Percentiles rank a stretch among this genome's conserved stretches.
These are phyloP conservation scores for Fusarium equiseti DNA, from an alignment of 2,329 filamentous ascomycete genomes.

Conservation along the genomic window DNA sequence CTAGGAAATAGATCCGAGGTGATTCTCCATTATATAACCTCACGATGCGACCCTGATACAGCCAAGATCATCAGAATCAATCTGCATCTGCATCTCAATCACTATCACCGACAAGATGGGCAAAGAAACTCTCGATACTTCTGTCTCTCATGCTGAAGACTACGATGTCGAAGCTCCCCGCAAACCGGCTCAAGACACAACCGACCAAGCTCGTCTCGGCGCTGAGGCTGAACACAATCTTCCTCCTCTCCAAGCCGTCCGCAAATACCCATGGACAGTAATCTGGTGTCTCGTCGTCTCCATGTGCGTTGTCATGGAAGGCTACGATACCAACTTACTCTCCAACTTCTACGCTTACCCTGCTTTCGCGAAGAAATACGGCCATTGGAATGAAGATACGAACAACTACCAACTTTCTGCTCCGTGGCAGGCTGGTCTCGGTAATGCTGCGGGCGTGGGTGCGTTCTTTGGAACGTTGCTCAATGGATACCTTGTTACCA, in stretches of 20 bases:
- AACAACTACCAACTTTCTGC: constrained; percentile 56
- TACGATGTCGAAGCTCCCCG: constrained; percentile 17
- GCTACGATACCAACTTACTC: constrained; percentile 54
- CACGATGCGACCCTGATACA: constrained; percentile 6
- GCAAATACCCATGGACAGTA: constrained; percentile 52
- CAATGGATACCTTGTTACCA: constrained; percentile 60
- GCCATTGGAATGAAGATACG: constrained; percentile 44
- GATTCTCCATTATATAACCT: constrained; percentile 31
- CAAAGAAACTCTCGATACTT: constrained; percentile 14
- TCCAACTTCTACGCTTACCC: constrained; percentile 55
- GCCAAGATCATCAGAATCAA: constrained; percentile 2
- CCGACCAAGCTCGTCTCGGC: constrained; percentile 30
- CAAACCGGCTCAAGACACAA: constrained; percentile 15
- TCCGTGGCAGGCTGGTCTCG: constrained; percentile 63
- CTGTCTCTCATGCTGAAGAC: constrained; percentile 24
- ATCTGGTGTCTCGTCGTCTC: constrained; percentile 54
- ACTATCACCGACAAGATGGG: constrained; percentile 4
- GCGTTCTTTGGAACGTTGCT: constrained; percentile 62
- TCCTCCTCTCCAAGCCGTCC: constrained; percentile 46
- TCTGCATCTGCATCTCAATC: background rate
- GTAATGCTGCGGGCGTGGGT: constrained; percentile 59
- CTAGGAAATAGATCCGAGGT: constrained; percentile 7
- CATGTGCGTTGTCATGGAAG: constrained; percentile 59
- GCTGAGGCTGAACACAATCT: constrained; percentile 45
- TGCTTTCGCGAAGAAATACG: constrained; percentile 47